Evolutionary conservation across 2,329 filamentous ascomycete genomes (phyloP), one percentile per base, ranked within the genome.

Genomic region (Thyridium curvatum): DNA sequence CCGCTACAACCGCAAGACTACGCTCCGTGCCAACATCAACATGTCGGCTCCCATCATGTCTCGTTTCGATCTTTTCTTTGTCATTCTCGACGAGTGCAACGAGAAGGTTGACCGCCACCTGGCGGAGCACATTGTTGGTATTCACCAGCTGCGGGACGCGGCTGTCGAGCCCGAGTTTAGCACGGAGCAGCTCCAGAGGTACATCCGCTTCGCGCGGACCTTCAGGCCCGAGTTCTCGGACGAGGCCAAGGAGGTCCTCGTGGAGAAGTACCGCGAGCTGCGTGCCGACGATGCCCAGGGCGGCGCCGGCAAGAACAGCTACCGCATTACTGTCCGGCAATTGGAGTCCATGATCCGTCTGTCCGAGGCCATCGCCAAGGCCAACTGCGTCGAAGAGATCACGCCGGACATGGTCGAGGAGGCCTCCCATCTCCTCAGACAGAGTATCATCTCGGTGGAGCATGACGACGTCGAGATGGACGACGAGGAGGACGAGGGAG

Each of bases 1-100:
- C 12, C 81, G 93, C n/a, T 94, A 98, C 66, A 94, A 98, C 66
- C 86, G 91, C 53, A 98, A 97, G 69, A 84, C 86, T 0, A 95
- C 93, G 0, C 76, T 98, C 7, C 79, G 93, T 37, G 81, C 87
- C 46, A 98, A 98, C 62, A 91, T 98, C 65, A 97, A 97, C 68
- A 96, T 98, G 86, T 91, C 84, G 18, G 93, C 93, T 2, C 93
- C 93, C 42, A 98, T 98, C 69, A 98, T 98, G 93, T 95, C 88
- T 38, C 86, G 93, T 71, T 98, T 98, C 64, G 93, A 98, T 69
- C 73, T 98, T 9, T 98, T 98, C 74, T 98, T 98, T 57, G 89
- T 98, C 38, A 85, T 98, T 18, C 77, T 97, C 1, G 93, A 98
- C 58, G 93, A 98, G 55, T 97, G 91, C 60, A 94, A 96, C 56